Conservation (phyloP, 116 monocot species). For the Papilionanthe hybrid region DNA sequence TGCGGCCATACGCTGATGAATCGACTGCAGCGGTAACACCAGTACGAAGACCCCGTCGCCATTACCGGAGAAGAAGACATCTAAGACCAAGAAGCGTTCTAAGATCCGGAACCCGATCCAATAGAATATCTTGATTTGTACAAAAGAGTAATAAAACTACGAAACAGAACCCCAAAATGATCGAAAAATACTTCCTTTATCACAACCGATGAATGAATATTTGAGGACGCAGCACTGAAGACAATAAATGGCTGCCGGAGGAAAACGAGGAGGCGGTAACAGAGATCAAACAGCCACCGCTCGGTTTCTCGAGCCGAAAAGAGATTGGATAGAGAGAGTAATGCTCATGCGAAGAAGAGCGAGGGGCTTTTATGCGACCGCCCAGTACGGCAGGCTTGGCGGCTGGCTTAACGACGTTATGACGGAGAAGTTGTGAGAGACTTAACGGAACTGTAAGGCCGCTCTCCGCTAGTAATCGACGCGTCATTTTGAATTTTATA, state of each 20-base stretch:
- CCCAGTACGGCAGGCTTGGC: background rate
- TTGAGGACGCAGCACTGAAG: background rate
- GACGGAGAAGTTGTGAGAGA: background rate
- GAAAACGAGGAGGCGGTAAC: background rate
- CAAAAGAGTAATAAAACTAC: background rate
- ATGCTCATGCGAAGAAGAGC: background rate
- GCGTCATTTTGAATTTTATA: background rate
- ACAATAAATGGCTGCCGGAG: background rate
- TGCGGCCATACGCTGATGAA: slow-evolving; percentile 29
- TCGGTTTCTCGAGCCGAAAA: background rate
- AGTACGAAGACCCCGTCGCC: slow-evolving; percentile 40
- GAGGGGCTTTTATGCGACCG: background rate
- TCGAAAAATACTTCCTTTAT: background rate
- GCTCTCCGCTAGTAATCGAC: too few species aligned
- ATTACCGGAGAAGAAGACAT: slow-evolving; percentile 10
- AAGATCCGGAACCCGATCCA: slow-evolving; percentile 38
- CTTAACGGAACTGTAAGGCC: background rate
- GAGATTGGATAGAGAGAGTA: background rate
- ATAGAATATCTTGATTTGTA: slow-evolving; percentile 14
- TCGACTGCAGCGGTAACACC: slow-evolving; percentile 67
- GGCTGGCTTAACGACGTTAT: background rate
- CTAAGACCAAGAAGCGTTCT: background rate
- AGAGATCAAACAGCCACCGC: background rate
- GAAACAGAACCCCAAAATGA: background rate
- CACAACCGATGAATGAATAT: background rate